These are phyloP conservation scores for Mycothermus thermophilus DNA, from an alignment of 495 filamentous ascomycete species.

Conservation along the genomic window DNA sequence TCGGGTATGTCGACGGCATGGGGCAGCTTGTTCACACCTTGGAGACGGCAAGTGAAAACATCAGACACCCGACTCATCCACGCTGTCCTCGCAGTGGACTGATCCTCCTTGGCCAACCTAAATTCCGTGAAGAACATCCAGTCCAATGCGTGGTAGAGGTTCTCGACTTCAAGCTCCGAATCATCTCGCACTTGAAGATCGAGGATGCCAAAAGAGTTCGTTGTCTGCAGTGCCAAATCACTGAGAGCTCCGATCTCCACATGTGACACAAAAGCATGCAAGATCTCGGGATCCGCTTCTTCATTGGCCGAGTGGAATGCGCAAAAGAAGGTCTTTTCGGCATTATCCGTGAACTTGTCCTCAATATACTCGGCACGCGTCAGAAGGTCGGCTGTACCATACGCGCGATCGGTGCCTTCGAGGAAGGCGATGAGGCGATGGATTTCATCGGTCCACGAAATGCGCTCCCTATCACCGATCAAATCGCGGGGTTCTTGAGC, in stretches of 20 bases:
- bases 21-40: constrained; percentile 24
- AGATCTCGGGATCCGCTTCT: no score
- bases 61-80: constrained; percentile 45
- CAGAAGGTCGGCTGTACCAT: constrained; percentile 53
- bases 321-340: constrained; percentile 17
- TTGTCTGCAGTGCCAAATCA: background rate
- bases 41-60: constrained; percentile 51
- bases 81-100: constrained; percentile 32
- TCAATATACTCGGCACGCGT: background rate
- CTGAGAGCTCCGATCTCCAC: constrained; percentile 7
- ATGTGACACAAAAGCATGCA: no score
- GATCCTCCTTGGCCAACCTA: constrained; percentile 11
- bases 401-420: constrained; percentile 63
- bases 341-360: constrained; percentile 1
- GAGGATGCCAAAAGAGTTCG: constrained; percentile 27
- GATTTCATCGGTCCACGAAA: constrained; percentile 42
- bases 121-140: constrained; percentile 44
- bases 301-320: background rate
- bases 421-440: constrained; percentile 84
- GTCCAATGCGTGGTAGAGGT: constrained; percentile 64
- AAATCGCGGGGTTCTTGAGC: no score
- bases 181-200: constrained; percentile 17
- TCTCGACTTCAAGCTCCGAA: constrained; percentile 22
- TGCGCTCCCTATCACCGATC: no score
- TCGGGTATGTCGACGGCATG: constrained; percentile 51